phyloP scores from a whole-genome alignment of 352 stramenopile genomes.

The Phytophthora sansomeana region DNA sequence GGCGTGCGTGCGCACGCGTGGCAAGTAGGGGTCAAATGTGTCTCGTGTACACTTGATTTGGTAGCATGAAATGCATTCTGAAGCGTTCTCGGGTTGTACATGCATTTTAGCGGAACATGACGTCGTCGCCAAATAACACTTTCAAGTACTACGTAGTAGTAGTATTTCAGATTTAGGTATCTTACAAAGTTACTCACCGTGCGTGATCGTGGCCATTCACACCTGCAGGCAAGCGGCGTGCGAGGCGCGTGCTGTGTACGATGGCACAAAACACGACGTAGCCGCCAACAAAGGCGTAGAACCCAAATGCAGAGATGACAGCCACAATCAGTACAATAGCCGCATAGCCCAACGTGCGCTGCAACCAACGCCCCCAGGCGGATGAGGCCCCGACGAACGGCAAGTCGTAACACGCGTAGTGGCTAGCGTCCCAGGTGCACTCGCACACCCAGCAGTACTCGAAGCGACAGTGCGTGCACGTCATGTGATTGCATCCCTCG shows the following conservation, averaged over 20 bases:
- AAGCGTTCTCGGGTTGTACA: conserved; percentile 6
- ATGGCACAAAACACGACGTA: conserved; percentile 45
- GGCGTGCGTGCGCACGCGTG: not conserved
- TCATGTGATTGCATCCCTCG: conserved; percentile 82
- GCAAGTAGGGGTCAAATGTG: conserved; percentile 15
- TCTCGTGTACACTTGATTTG: conserved; percentile 28
- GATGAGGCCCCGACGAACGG: conserved; percentile 48
- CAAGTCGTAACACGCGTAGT: conserved; percentile 80
- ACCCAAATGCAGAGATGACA: conserved; percentile 64
- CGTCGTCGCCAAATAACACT: too few relatives aligned
- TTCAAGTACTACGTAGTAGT: too few relatives aligned
- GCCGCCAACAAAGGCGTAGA: conserved; percentile 57
- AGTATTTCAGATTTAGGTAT: too few relatives aligned
- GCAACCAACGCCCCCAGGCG: conserved; percentile 43
- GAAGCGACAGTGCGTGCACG: conserved; percentile 64
- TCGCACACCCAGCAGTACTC: conserved; percentile 83
- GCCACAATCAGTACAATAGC: conserved; percentile 59
- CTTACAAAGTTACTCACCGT: too few relatives aligned
- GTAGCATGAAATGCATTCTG: conserved; percentile 17
- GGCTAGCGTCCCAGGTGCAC: conserved; percentile 58
- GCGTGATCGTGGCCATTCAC: conserved; percentile 3
- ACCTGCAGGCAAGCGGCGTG: conserved; percentile 2
- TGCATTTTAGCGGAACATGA: conserved; percentile 8
- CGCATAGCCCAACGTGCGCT: conserved; percentile 55
- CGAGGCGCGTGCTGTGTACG: conserved; percentile 30